phyloP scores from a whole-genome alignment of 495 filamentous ascomycete genomes.

The Daldinia grandis region DNA sequence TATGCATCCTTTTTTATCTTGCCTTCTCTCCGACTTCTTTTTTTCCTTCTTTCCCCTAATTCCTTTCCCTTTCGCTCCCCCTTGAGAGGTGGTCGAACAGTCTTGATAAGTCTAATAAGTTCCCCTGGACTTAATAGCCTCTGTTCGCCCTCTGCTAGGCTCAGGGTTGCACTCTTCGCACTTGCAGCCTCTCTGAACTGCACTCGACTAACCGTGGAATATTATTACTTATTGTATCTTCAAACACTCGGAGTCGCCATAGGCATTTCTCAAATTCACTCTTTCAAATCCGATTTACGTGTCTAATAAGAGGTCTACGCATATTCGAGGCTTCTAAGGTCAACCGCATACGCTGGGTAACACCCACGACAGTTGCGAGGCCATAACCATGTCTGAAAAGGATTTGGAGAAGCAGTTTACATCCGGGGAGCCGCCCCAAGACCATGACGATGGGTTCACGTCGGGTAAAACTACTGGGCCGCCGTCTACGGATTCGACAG shows the following conservation, averaged over 20 bases:
- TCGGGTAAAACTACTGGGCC: conserved; percentile 31
- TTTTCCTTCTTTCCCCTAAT: neutral
- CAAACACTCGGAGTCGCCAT: neutral
- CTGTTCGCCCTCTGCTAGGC: neutral
- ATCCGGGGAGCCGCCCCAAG: conserved; percentile 11
- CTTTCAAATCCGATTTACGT: neutral
- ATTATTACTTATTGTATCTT: neutral
- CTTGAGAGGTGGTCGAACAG: neutral
- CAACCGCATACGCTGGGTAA: neutral
- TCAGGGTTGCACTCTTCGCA: neutral
- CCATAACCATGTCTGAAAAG: conserved; percentile 25
- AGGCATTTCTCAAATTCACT: neutral
- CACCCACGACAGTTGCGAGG: neutral
- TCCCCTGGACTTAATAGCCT: neutral
- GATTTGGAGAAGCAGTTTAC: conserved; percentile 25
- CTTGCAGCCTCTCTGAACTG: neutral
- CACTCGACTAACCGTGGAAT: neutral
- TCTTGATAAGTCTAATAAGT: neutral
- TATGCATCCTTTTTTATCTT: conserved; percentile 1
- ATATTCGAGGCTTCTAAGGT: neutral
- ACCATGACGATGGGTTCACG: conserved; percentile 7
- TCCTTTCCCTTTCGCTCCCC: neutral
- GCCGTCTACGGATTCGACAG: conserved; percentile 52
- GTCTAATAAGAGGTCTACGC: neutral
- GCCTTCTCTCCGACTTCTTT: neutral